A percentile compares a stretch with the other conserved stretches of the same genome.
phyloP scores from a whole-genome alignment of 2,329 filamentous ascomycete genomes.

The Ambrosiella beaveri region DNA sequence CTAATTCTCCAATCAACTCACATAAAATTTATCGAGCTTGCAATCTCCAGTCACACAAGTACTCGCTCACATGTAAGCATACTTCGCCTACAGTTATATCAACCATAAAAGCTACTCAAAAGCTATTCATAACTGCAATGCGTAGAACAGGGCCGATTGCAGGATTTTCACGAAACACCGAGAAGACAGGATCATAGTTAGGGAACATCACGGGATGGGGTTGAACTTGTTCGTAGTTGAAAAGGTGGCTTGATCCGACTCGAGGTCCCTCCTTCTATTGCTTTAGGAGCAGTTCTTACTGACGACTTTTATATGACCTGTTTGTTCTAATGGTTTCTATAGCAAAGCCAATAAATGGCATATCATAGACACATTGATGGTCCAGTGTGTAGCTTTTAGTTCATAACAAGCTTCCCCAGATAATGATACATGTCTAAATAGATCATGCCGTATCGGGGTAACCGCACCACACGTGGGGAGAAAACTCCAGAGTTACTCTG shows the following conservation, averaged over 20 bases:
- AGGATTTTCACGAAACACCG: background rate
- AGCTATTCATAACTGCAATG: background rate
- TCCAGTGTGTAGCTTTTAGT: too few relatives aligned
- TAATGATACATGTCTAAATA: too few relatives aligned
- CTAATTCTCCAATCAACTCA: too few relatives aligned
- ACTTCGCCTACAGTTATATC: background rate
- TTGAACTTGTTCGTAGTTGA: background rate
- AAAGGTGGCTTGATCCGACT: background rate
- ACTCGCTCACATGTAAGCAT: background rate
- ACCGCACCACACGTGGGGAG: background rate
- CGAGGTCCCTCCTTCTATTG: background rate
- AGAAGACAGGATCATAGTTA: conserved; percentile 2
- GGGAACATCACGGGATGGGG: background rate
- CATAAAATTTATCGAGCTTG: too few relatives aligned
- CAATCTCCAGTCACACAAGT: too few relatives aligned
- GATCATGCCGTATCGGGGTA: background rate
- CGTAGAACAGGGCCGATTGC: conserved; percentile 1
- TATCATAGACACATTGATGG: too few relatives aligned
- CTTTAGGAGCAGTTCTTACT: background rate
- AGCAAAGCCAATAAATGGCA: too few relatives aligned
- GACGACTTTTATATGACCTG: background rate
- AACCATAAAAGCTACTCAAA: background rate
- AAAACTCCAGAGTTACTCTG: background rate
- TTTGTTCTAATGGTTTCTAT: background rate
- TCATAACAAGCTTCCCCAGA: too few relatives aligned